A percentile compares a stretch with the other conserved stretches of the same genome.
These are phyloP conservation scores for Ichthyophthirius multifiliis DNA, from an alignment of 169 alveolate genomes.

Conservation along the genomic window DNA sequence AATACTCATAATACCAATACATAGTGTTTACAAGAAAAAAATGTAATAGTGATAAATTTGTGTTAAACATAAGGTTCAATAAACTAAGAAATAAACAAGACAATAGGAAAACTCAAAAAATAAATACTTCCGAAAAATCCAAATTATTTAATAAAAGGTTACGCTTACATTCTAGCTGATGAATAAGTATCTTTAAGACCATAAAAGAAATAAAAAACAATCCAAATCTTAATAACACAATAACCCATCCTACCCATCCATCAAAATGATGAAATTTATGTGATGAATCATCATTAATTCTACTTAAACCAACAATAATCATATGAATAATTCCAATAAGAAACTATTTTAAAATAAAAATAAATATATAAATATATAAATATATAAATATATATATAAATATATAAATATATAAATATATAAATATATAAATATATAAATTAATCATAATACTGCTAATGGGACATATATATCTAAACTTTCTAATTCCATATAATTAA, in stretches of 20 bases:
- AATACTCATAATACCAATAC: not conserved
- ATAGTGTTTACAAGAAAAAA: not conserved
- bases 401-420: no score
- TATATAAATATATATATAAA: no score
- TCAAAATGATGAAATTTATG: not conserved
- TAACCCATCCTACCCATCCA: constrained; percentile 14
- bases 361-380: not conserved
- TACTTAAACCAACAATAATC: constrained; percentile 1
- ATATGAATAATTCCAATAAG: not conserved
- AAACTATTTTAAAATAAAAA: no score
- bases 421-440: no score
- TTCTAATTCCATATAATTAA: not conserved
- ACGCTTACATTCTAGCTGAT: not conserved
- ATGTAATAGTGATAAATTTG: not conserved
- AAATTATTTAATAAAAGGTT: not conserved
- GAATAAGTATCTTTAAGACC: not conserved
- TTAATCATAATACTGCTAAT: not conserved
- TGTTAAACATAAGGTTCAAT: constrained; percentile 1
- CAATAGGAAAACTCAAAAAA: not conserved
- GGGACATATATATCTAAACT: constrained; percentile 2
- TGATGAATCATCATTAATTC: not conserved
- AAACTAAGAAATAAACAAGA: not conserved
- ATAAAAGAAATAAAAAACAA: not conserved
- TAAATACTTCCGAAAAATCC: not conserved
- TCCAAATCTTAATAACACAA: not conserved